These are phyloP conservation scores for Rhytidiadelphus loreus DNA, from an alignment of 225 moss, liverwort and hornwort genomes.

Conservation along the genomic window DNA sequence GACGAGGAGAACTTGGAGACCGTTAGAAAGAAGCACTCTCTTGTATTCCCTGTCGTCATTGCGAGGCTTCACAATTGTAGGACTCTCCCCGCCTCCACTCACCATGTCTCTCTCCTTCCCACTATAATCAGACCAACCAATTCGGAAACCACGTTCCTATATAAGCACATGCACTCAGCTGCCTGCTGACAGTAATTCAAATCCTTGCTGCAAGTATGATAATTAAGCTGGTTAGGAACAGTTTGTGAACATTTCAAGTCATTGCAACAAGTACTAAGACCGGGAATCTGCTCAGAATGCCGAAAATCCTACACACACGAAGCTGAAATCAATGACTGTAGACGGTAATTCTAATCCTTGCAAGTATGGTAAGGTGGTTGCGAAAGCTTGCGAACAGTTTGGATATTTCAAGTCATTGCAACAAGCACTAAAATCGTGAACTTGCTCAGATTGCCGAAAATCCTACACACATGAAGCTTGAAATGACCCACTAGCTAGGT, in stretches of 20 bases:
- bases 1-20: conserved; percentile 61
- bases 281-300: not conserved
- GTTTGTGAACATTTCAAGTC: not conserved
- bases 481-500: too few relatives aligned
- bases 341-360: not conserved
- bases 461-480: not conserved
- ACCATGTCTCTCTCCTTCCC: conserved; percentile 7
- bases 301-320: too few relatives aligned
- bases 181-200: not conserved
- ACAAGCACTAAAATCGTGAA: not conserved
- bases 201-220: not conserved
- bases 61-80: conserved; percentile 55
- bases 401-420: not conserved
- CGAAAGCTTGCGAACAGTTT: not conserved
- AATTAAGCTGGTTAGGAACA: not conserved
- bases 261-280: not conserved
- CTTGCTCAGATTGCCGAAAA: not conserved
- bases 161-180: not conserved
- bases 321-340: not conserved
- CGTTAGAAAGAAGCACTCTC: conserved; percentile 50
- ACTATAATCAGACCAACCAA: not conserved
- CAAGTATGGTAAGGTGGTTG: not conserved
- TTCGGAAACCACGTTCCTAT: not conserved
- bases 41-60: conserved; percentile 67
- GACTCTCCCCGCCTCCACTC: conserved; percentile 6